Conservation (phyloP, 352 stramenopile species). For the Plasmopara halstedii region DNA sequence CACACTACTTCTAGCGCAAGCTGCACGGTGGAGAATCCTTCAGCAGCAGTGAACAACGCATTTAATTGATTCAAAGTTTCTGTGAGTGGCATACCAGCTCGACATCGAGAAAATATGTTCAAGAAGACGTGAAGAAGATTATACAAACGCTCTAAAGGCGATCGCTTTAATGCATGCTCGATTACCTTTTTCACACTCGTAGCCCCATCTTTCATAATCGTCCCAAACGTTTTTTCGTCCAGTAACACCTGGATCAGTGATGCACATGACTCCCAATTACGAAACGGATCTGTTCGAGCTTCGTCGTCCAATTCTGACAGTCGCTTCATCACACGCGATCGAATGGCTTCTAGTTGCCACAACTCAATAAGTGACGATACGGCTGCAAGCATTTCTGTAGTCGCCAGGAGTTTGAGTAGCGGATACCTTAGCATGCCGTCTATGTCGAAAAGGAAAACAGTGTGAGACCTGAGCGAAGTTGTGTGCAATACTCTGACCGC, state of each 20-base stretch:
- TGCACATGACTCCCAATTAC: conserved; percentile 25
- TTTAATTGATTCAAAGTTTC: no score
- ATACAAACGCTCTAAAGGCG: conserved; percentile 32
- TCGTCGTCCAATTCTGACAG: conserved; percentile 12
- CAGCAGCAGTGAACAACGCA: conserved; percentile 36
- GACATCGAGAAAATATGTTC: no score
- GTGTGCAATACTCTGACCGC: conserved; percentile 36
- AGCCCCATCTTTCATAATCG: conserved; percentile 18
- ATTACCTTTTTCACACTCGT: conserved; percentile 21
- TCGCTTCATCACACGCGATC: conserved; percentile 13
- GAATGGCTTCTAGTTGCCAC: conserved; percentile 22
- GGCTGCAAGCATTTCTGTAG: conserved; percentile 25
- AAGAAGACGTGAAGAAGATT: conserved; percentile 34
- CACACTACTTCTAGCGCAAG: conserved; percentile 47
- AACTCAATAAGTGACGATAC: conserved; percentile 32
- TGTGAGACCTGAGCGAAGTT: conserved; percentile 20
- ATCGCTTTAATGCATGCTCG: conserved; percentile 30
- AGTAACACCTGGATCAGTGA: conserved; percentile 31
- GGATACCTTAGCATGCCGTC: conserved; percentile 40
- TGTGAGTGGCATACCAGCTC: no score
- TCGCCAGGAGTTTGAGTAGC: conserved; percentile 32
- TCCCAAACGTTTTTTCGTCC: conserved; percentile 31
- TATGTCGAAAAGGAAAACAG: conserved; percentile 39
- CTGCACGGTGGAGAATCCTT: conserved; percentile 42
- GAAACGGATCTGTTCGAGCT: conserved; percentile 17